Evolutionary conservation across 495 filamentous ascomycete species (phyloP).

Genomic region (Aspergillus carlsbadensis): DNA sequence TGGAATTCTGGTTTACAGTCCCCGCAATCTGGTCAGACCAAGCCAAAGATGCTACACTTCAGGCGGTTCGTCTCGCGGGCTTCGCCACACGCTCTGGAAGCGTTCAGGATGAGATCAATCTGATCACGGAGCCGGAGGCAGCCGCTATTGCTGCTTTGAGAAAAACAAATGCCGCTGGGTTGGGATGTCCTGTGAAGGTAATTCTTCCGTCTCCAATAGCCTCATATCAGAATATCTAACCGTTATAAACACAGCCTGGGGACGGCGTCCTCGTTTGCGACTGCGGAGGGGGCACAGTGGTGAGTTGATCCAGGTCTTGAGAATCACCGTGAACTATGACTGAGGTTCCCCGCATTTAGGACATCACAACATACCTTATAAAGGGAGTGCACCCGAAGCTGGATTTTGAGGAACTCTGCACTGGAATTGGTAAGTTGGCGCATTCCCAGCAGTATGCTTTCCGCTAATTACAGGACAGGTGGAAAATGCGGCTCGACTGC

Average conservation of each 20-base stretch:
- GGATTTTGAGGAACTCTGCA: conserved; percentile 19
- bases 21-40: conserved; percentile 25
- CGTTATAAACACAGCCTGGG: conserved; percentile 7
- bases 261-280: conserved; percentile 26
- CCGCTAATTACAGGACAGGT: too few species aligned
- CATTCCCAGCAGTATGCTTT: too few species aligned
- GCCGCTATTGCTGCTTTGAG: conserved; percentile 26
- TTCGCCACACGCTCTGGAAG: conserved; percentile 30
- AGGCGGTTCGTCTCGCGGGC: conserved; percentile 46
- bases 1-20: conserved; percentile 26
- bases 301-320: neutral
- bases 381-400: conserved; percentile 20
- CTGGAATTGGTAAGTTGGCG: conserved; percentile 10
- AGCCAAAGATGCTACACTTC: conserved; percentile 15
- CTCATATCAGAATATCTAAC: too few species aligned
- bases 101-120: conserved; percentile 28
- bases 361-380: conserved; percentile 38
- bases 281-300: conserved; percentile 44
- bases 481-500: conserved; percentile 55
- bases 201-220: neutral
- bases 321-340: too few species aligned
- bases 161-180: neutral
- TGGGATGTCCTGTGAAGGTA: conserved; percentile 1
- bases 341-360: too few species aligned
- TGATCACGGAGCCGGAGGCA: conserved; percentile 60